A percentile compares a stretch with the other conserved stretches of the same genome.
Conservation (phyloP, 768 basidiomycete species). For the Tubosaeta sp. region DNA sequence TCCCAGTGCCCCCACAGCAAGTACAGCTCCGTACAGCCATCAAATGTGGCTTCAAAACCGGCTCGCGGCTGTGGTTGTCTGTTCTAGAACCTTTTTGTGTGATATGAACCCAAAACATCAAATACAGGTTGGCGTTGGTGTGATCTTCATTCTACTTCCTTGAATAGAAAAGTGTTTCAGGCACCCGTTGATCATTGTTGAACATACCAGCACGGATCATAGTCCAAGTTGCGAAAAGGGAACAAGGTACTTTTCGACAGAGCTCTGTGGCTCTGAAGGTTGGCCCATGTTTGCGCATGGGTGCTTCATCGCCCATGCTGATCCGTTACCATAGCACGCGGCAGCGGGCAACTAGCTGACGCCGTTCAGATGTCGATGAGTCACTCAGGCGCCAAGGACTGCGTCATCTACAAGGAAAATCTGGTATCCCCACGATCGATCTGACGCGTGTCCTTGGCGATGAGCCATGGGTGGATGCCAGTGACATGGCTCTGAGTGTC, state of each 20-base stretch:
- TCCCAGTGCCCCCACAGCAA: constrained; percentile 7
- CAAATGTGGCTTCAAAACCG: neutral
- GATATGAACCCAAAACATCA: neutral
- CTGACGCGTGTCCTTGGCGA: neutral
- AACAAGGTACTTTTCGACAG: neutral
- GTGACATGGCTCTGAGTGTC: neutral
- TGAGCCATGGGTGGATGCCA: neutral
- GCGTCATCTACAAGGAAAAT: neutral
- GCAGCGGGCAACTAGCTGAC: neutral
- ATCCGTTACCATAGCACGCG: neutral
- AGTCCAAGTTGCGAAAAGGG: neutral
- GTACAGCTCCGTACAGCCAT: constrained; percentile 21
- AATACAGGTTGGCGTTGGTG: neutral
- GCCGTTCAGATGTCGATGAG: neutral
- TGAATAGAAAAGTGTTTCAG: neutral
- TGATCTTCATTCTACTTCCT: constrained; percentile 7
- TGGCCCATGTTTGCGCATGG: neutral
- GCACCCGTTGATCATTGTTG: neutral
- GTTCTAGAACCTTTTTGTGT: neutral
- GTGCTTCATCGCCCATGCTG: neutral
- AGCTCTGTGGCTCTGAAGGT: neutral
- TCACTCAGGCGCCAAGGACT: neutral
- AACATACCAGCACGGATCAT: neutral
- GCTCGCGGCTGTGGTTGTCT: neutral
- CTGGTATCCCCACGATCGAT: neutral